Base-by-base conservation (phyloP, 129 eudicot genomes). In the Daucus carota region DNA sequence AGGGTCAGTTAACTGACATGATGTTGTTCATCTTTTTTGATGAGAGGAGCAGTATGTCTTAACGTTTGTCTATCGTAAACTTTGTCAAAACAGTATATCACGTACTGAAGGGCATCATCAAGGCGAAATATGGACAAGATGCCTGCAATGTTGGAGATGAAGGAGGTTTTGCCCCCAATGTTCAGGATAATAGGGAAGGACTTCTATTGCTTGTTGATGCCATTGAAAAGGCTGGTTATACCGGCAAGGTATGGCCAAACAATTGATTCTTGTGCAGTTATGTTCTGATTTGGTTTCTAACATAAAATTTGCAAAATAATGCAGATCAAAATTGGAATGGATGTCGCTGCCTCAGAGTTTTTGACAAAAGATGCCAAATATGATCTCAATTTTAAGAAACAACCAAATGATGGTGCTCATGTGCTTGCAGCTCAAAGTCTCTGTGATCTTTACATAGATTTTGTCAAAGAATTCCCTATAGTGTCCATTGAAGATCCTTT, bases 301-400 rank as follows among this genome's bases (percentile, higher is more conserved):
- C 8, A 4, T 41, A 11, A 3, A 11, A 12, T 70, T 11, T 41
- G 4, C 29, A 4, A 70, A 41, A 22, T n/a, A 42, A 43, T 81
- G 82, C 92, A 93, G 98, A 86, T 93, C 79, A 90, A 90, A 82
- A 93, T 93, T 44, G 98, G 98, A 43, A 93, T 93, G 96, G 98
- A 93, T 84, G 98, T 93, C 73, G 98, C 98, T n/a, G 98, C 98
- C 75, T 93, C 98, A 34, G 98, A 93, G 89, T 93, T 93, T 75
- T 82, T 88, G 67, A 88, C 96, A 48, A 90, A 93, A 80, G 96
- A 93, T 33, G 96, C 90, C 54, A 85, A 85, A 75, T 93, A 93
- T 52, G 98, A 93, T 78, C 91, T 93, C 44, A 85, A 93, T 81
- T 93, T 90, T 81, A 93, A 93, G 88, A 90, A 93, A 45, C 88